Evolutionary conservation across 2,329 filamentous ascomycete genomes (phyloP), one percentile per base, ranked within the genome.

Genomic region (Xylogone sp.): DNA sequence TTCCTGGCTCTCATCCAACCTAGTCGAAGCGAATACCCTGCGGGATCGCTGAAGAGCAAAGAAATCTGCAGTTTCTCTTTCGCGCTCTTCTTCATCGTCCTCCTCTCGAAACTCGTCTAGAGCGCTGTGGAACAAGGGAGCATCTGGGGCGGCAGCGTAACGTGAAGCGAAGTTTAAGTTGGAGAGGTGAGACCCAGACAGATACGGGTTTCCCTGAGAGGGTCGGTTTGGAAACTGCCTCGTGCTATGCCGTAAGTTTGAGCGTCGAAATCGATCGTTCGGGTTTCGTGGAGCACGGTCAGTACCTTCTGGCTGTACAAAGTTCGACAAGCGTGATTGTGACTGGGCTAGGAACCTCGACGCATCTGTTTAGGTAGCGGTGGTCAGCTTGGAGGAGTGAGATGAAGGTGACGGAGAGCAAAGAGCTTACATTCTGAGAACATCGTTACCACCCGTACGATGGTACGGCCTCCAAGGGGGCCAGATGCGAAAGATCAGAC

Each of bases 331-430:
- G 57, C 90, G 87, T 55, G 92, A 96, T 76, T 96, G 92, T 60
- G 92, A 97, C 81, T 97, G 94, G 55, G 92, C 90, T 63, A 99
- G 84, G 70, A 99, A 99, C 62, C 87, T 87, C 60, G 93, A 97
- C 65, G 94, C 94, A 86, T 97, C 94, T 97, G 65, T 49, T n/a
- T 49, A 50, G 46, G 49, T 45, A 47, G 34, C 46, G 57, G 56
- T 56, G 56, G 34, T 59, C 52, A 52, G 50, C n/a, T 20, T n/a
- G 12, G 19, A 27, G 16, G 13, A 43, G 59, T 54, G 45, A 21
- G 9, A 2, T 22, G n/a, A 16, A 13, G 18, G 16, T 21, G 31
- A 21, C 21, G 21, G 13, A 27, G 42, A 21, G 29, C 20, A 7
- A 46, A 46, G 49, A 56, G n/a, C 64, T 61, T 51, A 65, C 64